phyloP scores from a whole-genome alignment of 2,329 filamentous ascomycete genomes.

The Paramyrothecium sp. region DNA sequence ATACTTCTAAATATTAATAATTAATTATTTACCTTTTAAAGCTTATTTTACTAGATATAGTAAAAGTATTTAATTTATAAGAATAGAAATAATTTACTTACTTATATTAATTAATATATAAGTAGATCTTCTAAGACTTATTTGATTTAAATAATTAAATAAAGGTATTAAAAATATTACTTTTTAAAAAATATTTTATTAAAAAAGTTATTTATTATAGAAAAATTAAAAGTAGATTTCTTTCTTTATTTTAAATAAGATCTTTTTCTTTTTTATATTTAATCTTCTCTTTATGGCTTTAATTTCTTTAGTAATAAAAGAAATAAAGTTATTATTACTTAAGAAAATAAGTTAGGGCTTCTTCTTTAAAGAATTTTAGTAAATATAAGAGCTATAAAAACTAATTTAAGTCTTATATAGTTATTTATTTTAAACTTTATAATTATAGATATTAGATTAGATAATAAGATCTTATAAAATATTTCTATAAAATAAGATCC shows the following conservation, averaged over 20 bases:
- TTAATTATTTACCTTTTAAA: background rate
- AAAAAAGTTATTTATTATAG: background rate
- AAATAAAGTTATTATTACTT: background rate
- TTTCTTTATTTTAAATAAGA: background rate
- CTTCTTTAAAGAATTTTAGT: too few relatives aligned
- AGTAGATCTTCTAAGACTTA: slow-evolving; percentile 2
- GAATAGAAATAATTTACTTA: background rate
- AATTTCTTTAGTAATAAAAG: background rate
- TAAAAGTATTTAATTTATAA: background rate
- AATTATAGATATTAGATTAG: background rate
- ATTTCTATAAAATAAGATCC: background rate
- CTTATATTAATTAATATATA: slow-evolving; percentile 1
- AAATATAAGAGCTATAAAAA: too few relatives aligned
- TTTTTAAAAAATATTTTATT: background rate
- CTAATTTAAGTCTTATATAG: background rate
- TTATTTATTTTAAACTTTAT: background rate
- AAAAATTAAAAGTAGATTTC: background rate
- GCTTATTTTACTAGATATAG: too few relatives aligned
- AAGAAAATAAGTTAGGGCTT: too few relatives aligned
- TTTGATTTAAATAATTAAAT: slow-evolving; percentile 2
- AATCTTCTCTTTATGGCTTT: background rate
- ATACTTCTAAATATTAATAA: slow-evolving; percentile 4
- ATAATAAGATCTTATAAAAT: background rate
- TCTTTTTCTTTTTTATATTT: background rate
- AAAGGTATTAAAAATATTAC: slow-evolving; percentile 4